phyloP scores from a whole-genome alignment of 345 rosid species.

The Rhizophora apiculata region DNA sequence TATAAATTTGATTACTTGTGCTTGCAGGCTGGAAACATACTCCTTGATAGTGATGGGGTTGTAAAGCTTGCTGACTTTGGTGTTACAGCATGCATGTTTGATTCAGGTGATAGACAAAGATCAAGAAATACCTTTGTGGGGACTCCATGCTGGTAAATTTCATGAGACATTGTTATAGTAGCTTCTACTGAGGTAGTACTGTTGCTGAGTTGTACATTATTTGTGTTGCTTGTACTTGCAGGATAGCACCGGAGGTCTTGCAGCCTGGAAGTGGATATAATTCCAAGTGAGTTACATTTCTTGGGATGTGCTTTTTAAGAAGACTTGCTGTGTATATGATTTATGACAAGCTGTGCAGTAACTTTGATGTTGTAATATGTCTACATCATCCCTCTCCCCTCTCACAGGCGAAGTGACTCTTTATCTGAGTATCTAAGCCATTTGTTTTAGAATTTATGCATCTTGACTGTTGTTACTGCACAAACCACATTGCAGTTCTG shows the following conservation, averaged over 20 bases:
- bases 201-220: background rate
- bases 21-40: slow-evolving; percentile 93
- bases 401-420: background rate
- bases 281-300: slow-evolving; percentile 70
- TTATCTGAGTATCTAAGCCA: background rate
- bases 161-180: background rate
- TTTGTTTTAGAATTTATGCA: background rate
- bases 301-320: slow-evolving; percentile 1
- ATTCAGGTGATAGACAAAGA: slow-evolving; percentile 91
- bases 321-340: background rate
- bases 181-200: slow-evolving; percentile 1
- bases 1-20: slow-evolving; percentile 14
- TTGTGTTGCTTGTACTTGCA: slow-evolving; percentile 29
- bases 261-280: slow-evolving; percentile 98
- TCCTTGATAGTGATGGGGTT: slow-evolving; percentile 70
- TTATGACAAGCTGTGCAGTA: background rate
- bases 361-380: background rate
- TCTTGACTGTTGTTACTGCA: background rate
- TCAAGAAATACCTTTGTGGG: slow-evolving; percentile 97
- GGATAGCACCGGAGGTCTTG: slow-evolving; percentile 99
- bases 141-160: slow-evolving; percentile 94
- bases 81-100: slow-evolving; percentile 98
- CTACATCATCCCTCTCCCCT: background rate
- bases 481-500: background rate
- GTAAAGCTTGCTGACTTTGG: slow-evolving; percentile 98